Conservation (phyloP, 2,329 filamentous ascomycete genomes). For the Fusarium verticillioides region DNA sequence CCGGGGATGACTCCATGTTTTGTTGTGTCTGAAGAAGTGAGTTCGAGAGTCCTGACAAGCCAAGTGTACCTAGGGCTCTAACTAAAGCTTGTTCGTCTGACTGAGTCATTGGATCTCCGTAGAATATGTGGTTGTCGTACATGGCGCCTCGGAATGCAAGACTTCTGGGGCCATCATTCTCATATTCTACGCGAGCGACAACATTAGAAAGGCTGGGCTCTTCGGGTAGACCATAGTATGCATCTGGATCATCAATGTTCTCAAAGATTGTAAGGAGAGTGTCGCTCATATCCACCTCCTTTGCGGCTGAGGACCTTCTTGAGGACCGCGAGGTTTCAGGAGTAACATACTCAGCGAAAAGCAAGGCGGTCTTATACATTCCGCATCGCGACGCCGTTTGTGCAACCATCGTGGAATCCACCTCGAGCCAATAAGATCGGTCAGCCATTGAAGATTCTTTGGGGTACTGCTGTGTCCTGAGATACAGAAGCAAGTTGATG, state of each 20-base stretch:
- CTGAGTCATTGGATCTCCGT: slow-evolving; percentile 63
- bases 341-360: slow-evolving; percentile 81
- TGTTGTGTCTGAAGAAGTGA: slow-evolving; percentile 78
- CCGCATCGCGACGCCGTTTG: slow-evolving; percentile 79
- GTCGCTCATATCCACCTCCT: slow-evolving; percentile 68
- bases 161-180: slow-evolving; percentile 86
- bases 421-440: slow-evolving; percentile 83
- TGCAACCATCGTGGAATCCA: slow-evolving; percentile 78
- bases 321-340: slow-evolving; percentile 68
- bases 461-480: slow-evolving; percentile 82
- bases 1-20: slow-evolving; percentile 64
- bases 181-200: slow-evolving; percentile 85
- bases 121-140: slow-evolving; percentile 84
- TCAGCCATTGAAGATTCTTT: slow-evolving; percentile 83
- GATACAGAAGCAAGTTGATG: slow-evolving; percentile 83
- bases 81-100: slow-evolving; percentile 76
- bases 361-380: slow-evolving; percentile 86
- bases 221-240: slow-evolving; percentile 91
- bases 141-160: slow-evolving; percentile 91
- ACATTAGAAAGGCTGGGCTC: slow-evolving; percentile 80
- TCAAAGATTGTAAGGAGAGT: slow-evolving; percentile 86
- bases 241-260: slow-evolving; percentile 94
- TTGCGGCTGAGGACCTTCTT: slow-evolving; percentile 72
- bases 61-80: slow-evolving; percentile 80
- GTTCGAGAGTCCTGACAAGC: slow-evolving; percentile 86